Evolutionary conservation across 2,329 filamentous ascomycete species (phyloP).

Genomic region (Stagonosporopsis vannaccii): DNA sequence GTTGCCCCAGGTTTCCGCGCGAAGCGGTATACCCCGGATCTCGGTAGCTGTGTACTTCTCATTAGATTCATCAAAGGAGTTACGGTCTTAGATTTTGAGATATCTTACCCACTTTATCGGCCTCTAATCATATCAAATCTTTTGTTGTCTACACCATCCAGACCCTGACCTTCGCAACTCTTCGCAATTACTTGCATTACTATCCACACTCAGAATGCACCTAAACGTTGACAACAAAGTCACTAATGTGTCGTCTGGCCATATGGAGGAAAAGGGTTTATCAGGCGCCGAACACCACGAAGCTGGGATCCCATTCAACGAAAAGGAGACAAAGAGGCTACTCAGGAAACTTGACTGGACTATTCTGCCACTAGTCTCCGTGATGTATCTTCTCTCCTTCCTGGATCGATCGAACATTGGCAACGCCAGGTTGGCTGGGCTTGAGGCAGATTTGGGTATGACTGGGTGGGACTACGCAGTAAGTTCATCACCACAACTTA

Average conservation of each 20-base stretch:
- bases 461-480: conserved; percentile 30
- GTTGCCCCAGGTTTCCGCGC: background rate
- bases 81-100: background rate
- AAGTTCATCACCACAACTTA: background rate
- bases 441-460: conserved; percentile 34
- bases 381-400: conserved; percentile 48
- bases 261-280: background rate
- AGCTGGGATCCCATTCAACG: background rate
- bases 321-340: conserved; percentile 8
- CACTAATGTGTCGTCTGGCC: background rate
- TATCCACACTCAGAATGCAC: background rate
- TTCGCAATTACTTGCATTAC: too few species aligned
- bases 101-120: too few species aligned
- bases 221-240: background rate
- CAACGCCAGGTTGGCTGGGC: conserved; percentile 32
- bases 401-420: conserved; percentile 57
- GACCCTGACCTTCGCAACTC: too few species aligned
- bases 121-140: background rate
- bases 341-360: conserved; percentile 41
- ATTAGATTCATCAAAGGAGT: background rate
- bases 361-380: conserved; percentile 34
- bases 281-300: background rate
- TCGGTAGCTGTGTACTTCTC: background rate
- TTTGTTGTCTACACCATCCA: too few species aligned
- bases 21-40: background rate